phyloP scores from a whole-genome alignment of 345 rosid genomes.

The Angophora floribunda region DNA sequence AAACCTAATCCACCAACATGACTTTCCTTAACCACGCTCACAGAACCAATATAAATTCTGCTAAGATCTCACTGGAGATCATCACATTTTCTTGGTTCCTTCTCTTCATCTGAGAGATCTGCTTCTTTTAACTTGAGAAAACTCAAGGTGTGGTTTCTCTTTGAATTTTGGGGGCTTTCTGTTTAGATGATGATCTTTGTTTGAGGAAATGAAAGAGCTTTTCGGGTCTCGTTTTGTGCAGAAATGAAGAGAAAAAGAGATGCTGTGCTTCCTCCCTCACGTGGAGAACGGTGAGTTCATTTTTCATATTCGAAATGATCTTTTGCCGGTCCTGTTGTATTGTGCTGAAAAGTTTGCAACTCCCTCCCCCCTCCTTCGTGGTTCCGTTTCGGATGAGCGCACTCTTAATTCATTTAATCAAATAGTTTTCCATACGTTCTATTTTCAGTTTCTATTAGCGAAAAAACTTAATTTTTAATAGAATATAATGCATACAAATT shows the following conservation, averaged over 20 bases:
- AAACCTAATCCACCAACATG: not conserved
- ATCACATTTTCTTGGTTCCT: not conserved
- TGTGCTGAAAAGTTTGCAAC: not conserved
- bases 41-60: not conserved
- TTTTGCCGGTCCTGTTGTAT: not conserved
- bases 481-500: not conserved
- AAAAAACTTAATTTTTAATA: not conserved
- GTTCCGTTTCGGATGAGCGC: not conserved
- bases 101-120: not conserved
- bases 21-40: not conserved
- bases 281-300: not conserved
- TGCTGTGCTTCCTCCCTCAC: not conserved
- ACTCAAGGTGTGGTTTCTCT: not conserved
- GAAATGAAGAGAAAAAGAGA: not conserved
- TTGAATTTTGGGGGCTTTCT: not conserved
- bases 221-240: not conserved
- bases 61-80: not conserved
- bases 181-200: not conserved
- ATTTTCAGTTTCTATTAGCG: not conserved
- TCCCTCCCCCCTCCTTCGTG: not conserved
- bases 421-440: not conserved
- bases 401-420: not conserved
- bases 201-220: not conserved
- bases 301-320: not conserved
- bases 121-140: not conserved